Percentiles rank a stretch among this genome's conserved stretches.
phyloP scores from a whole-genome alignment of 148 eudicot genomes.

The Rhododendron griersonianum region DNA sequence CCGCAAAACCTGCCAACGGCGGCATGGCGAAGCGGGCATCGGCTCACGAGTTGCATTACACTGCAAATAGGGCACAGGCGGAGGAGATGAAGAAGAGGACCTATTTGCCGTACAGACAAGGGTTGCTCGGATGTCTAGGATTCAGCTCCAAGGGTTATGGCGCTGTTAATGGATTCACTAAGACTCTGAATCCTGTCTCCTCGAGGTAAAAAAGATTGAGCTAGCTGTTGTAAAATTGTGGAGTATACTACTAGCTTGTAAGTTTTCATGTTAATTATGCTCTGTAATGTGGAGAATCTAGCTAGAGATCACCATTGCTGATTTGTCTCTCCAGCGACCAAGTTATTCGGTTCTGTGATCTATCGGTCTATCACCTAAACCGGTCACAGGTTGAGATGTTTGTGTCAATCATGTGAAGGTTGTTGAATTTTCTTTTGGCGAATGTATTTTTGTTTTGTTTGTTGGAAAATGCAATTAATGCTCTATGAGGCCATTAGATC shows the following conservation, averaged over 20 bases:
- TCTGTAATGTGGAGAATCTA: neutral
- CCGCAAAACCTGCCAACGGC: constrained; percentile 5
- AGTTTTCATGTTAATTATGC: neutral
- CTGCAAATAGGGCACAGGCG: constrained; percentile 7
- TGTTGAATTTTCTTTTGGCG: neutral
- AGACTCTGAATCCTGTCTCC: neutral
- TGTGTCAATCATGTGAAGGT: neutral
- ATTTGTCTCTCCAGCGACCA: neutral
- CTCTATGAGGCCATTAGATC: too few relatives aligned
- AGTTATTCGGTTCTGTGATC: neutral
- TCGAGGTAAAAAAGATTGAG: neutral
- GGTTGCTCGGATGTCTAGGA: constrained; percentile 4
- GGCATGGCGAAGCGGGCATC: neutral
- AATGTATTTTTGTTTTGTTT: too few relatives aligned
- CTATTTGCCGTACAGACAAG: constrained; percentile 3
- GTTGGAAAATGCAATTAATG: too few relatives aligned
- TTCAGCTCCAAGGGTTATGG: constrained; percentile 8
- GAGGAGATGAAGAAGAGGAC: constrained; percentile 13
- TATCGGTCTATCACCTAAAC: neutral
- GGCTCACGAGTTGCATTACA: constrained; percentile 8
- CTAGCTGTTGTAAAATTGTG: too few relatives aligned
- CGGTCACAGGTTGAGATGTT: neutral
- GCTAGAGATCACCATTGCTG: neutral
- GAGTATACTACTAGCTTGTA: too few relatives aligned
- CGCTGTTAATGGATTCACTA: neutral